Conservation (phyloP, 106 monocot genomes). For the Allium cepa region DNA sequence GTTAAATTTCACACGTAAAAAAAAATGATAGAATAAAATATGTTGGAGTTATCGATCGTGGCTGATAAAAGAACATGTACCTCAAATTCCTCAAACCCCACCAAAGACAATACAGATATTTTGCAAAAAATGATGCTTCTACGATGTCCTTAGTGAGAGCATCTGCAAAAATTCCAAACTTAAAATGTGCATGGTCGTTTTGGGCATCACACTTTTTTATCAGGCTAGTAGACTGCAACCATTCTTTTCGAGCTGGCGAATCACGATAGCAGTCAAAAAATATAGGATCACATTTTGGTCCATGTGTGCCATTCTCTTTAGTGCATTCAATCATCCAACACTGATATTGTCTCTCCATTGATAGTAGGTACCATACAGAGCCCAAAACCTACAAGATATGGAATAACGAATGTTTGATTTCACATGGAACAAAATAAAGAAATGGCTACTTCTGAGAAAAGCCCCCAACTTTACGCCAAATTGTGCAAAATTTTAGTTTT, state of each 20-base stretch:
- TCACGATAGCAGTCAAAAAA: slow-evolving; percentile 69
- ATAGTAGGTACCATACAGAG: slow-evolving; percentile 78
- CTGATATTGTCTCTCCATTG: slow-evolving; percentile 70
- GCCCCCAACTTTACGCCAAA: too few relatives aligned
- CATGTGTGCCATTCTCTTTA: slow-evolving; percentile 45
- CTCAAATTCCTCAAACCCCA: slow-evolving; percentile 93
- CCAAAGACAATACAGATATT: slow-evolving; percentile 95
- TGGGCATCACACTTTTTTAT: slow-evolving; percentile 35
- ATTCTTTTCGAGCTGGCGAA: slow-evolving; percentile 25
- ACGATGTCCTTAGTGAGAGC: slow-evolving; percentile 50
- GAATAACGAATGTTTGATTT: too few relatives aligned
- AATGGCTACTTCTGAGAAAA: too few relatives aligned
- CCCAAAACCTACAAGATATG: slow-evolving; percentile 39
- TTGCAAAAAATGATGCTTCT: slow-evolving; percentile 44
- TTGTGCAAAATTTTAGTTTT: too few relatives aligned
- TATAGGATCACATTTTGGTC: slow-evolving; percentile 31
- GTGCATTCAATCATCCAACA: slow-evolving; percentile 62
- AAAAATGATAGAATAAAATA: not conserved
- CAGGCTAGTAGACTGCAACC: slow-evolving; percentile 41
- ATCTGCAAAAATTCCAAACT: slow-evolving; percentile 77
- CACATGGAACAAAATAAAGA: too few relatives aligned
- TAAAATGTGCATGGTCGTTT: slow-evolving; percentile 17
- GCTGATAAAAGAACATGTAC: slow-evolving; percentile 15
- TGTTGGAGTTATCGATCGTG: not conserved
- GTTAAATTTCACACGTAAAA: too few relatives aligned